Evolutionary conservation across 2,329 filamentous ascomycete species (phyloP).

Genomic region (Fusarium pseudonygamai): DNA sequence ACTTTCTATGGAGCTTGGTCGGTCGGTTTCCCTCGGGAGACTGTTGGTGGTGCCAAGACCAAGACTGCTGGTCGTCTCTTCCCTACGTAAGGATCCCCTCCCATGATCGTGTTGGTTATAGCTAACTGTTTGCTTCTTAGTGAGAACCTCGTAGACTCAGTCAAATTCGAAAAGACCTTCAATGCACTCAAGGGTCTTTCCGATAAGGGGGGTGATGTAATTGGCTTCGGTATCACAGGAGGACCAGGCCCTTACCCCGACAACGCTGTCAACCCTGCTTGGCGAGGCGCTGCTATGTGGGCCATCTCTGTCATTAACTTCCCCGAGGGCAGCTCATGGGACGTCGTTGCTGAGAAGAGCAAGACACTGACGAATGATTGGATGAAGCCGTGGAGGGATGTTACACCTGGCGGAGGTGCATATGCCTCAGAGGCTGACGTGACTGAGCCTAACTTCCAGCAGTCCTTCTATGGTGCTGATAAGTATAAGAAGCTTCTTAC

Average conservation of each 20-base stretch:
- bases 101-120: too few species aligned
- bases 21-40: slow-evolving; percentile 32
- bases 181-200: slow-evolving; percentile 51
- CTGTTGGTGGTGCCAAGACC: slow-evolving; percentile 10
- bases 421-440: slow-evolving; percentile 38
- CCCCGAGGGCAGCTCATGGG: slow-evolving; percentile 27
- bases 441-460: slow-evolving; percentile 36
- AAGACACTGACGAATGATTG: slow-evolving; percentile 34
- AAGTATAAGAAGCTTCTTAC: slow-evolving; percentile 32
- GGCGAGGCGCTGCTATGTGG: slow-evolving; percentile 55
- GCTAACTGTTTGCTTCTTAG: background rate
- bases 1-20: slow-evolving; percentile 36
- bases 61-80: slow-evolving; percentile 40
- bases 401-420: slow-evolving; percentile 24
- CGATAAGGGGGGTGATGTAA: slow-evolving; percentile 52
- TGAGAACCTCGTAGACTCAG: slow-evolving; percentile 27
- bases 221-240: slow-evolving; percentile 52
- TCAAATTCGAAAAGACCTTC: slow-evolving; percentile 48
- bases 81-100: slow-evolving; percentile 16
- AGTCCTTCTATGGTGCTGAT: slow-evolving; percentile 32
- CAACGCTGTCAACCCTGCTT: slow-evolving; percentile 59
- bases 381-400: slow-evolving; percentile 43
- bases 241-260: slow-evolving; percentile 46
- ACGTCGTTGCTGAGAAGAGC: slow-evolving; percentile 22
- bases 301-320: slow-evolving; percentile 49